Evolutionary conservation across 108 stramenopile genomes (phyloP).

Genomic region (Skeletonema costatum): DNA sequence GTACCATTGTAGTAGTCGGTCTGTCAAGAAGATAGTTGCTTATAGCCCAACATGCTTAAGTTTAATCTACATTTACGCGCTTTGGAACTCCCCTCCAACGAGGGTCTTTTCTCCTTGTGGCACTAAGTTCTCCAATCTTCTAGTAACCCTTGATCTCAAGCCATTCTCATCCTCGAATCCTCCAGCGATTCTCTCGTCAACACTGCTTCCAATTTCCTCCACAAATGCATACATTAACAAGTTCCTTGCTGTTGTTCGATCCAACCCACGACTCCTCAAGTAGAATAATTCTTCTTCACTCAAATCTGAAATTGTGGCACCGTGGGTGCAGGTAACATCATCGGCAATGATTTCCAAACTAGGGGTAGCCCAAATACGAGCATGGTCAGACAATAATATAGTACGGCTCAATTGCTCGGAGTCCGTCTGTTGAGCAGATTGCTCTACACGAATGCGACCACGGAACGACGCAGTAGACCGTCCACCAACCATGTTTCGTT

Average conservation of each 20-base stretch:
- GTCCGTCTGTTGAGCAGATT: constrained; percentile 91
- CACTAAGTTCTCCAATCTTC: constrained; percentile 74
- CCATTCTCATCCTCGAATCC: constrained; percentile 65
- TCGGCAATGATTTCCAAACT: constrained; percentile 95
- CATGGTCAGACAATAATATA: constrained; percentile 85
- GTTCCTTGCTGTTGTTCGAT: constrained; percentile 67
- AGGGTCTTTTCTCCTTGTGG: constrained; percentile 79
- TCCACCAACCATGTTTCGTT: constrained; percentile 93
- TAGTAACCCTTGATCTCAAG: constrained; percentile 68
- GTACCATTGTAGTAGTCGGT: too few species aligned
- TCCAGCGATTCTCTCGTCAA: constrained; percentile 64
- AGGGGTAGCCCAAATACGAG: constrained; percentile 88
- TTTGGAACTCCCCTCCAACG: constrained; percentile 80
- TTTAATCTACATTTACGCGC: constrained; percentile 51
- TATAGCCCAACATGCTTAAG: background rate
- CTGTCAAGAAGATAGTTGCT: too few species aligned
- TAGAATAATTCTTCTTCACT: constrained; percentile 95
- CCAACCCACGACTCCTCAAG: constrained; percentile 86
- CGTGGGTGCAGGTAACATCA: constrained; percentile 95
- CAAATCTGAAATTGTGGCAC: constrained; percentile 95
- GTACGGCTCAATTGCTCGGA: constrained; percentile 90
- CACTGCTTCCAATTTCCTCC: constrained; percentile 63
- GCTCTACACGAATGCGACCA: constrained; percentile 93
- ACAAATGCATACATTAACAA: constrained; percentile 92
- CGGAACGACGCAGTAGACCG: constrained; percentile 86